Evolutionary conservation across 768 basidiomycete genomes (phyloP), one percentile per base, ranked within the genome.

Genomic region (Mycena vitilis): DNA sequence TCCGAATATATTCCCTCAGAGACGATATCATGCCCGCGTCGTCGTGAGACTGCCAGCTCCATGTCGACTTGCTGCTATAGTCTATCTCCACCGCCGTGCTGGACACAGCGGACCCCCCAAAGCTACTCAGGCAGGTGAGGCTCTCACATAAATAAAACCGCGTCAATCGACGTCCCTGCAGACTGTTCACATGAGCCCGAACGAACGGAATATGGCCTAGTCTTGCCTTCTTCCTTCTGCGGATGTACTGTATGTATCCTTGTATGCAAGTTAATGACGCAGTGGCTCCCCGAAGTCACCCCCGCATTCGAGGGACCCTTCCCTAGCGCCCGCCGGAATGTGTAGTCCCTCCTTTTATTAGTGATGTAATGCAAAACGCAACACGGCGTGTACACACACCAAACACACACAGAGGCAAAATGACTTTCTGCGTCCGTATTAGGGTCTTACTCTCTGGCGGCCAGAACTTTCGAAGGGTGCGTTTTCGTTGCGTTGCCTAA

Each of bases 51-150:
- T 5, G 40, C 23, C 44, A 45, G 18, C 18, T 18, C 9, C 10
- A 10, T 18, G 40, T 10, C 20, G 40, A 3, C 30, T 25, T 25
- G 20, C 3, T 18, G 25, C 20, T 8, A n/a, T 45, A 13, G 11
- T 20, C 9, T 59, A 59, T 59, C 44, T 59, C 58, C 58, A 45
- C 58, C 57, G 44, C 58, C 36, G 40, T 15, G 40, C 40, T 40
- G 11, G 34, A 53, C 30, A 5, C 22, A n/a, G 20, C 12, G 9
- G n/a, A 12, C 48, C 30, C 30, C 30, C 30, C 30, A 30, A 30
- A 30, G 30, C 30, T 30, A 30, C 5, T 49, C 11, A 23, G 11
- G 9, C 48, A 49, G 48, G 48, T 49, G 20, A 11, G 20, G n/a
- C 48, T 23, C 48, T 49, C 22, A 49, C 48, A 49, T 53, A 55